Base-by-base conservation (phyloP, 2,329 filamentous ascomycete species). In the Epicoccum sorghinum region DNA sequence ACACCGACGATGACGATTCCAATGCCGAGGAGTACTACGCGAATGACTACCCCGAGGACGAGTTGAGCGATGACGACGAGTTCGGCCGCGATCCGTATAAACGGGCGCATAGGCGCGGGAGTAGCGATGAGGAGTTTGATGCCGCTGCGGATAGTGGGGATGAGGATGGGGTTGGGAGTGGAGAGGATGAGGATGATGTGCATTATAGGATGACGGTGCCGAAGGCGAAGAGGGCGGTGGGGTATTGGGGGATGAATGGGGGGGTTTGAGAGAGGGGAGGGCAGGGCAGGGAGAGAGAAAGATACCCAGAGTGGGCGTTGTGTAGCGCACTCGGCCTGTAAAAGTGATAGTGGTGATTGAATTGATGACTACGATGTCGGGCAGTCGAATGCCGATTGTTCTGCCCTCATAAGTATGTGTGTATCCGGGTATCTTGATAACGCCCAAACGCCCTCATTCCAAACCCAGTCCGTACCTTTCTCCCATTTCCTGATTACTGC, bases 21-120 rank as follows among this genome's bases (percentile, higher is more conserved):
- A 87, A 88, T 66, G 83, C 89, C 32, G 89, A 93, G 69, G 88
- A 91, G 65, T 87, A 91, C 73, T 91, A 92, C 68, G 86, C 86
- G 3, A 87, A 89, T 48, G 89, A 93, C 70, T 93, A 93, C 62
- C 89, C 89, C 0, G 89, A 93, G 58, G 89, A 93, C 48, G 89
- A 93, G 69, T 82, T 91, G 12, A 87, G 85, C 39, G 87, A 85
- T 13, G 89, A 91, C 62, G 86, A 89, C 60, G 86, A 89, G 70
- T 84, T 80, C 57, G 83, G 79, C 38, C 60, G 72, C 3, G 71
- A 75, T 40, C 68, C 76, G 7, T 80, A 80, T 54, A 67, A 69
- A 55, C 48, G 40, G n/a, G 60, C 71, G 25, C 79, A 78, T 54
- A 62, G 75, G 3, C 58, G 56, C 35, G 68, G 67, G 1, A 73